Base-by-base conservation (phyloP, 441 rosid genomes). In the Aquilaria agallochum region DNA sequence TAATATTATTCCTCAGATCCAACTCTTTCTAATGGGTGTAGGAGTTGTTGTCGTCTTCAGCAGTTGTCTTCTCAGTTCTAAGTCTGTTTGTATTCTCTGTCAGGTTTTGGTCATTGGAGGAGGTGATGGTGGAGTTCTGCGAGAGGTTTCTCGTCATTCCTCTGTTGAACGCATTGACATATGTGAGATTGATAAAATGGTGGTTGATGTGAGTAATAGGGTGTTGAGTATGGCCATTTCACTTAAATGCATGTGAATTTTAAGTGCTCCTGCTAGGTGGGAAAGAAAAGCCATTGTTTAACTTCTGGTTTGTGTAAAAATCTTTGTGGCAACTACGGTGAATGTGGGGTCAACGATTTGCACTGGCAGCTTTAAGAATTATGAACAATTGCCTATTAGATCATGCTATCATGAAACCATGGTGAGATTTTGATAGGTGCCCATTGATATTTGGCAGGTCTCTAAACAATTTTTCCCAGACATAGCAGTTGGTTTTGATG, bases 71-170 rank as follows among this genome's bases (percentile, higher is more conserved):
- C 14, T 34, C 27, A 11, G 11, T 20, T 55, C 31, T 50, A 27
- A 50, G 59, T 50, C 40, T 20, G 27, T 15, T 48, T 72, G 53
- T 56, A 62, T 40, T 49, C 11, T 63, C 53, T 33, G 68, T 54
- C 75, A 90, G 98, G 98, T 89, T 53, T 63, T 92, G 77, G 98
- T 92, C 55, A 92, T 92, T 70, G 98, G 98, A n/a, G 98, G 98
- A 63, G 98, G 98, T 56, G 98, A 89, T 75, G 98, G 98, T 20
- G 98, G 98, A 5, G 96, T 92, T 67, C 73, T 89, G 50, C 81
- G 98, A 56, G 98, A 92, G 76, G 95, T 89, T 66, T 73, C 94
- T 60, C 94, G 95, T 40, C 86, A 92, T 72, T 60, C 92, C 64
- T 89, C 96, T 52, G 71, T 92, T 14, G 90, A 83, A 75, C 82